These are phyloP conservation scores for Xylaria longipes DNA, from an alignment of 495 filamentous ascomycete species.

Conservation along the genomic window DNA sequence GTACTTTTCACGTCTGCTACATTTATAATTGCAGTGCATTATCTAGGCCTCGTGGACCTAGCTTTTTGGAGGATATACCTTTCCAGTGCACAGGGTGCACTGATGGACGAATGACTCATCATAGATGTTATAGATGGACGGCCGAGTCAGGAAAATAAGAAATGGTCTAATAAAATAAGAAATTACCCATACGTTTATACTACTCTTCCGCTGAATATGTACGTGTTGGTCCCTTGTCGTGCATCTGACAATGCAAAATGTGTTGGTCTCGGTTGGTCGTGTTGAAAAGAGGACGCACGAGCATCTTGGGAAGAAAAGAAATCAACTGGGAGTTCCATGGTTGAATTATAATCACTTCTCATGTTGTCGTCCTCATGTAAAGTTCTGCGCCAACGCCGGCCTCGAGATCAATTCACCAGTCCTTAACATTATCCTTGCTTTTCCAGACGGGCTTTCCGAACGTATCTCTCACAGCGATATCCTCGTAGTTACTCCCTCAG, in stretches of 20 bases:
- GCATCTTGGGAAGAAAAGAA: too few relatives aligned
- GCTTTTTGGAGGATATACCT: constrained; percentile 28
- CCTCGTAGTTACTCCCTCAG: background rate
- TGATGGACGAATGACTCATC: constrained; percentile 13
- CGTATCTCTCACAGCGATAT: background rate
- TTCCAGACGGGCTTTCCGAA: background rate
- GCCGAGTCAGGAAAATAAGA: constrained; percentile 5
- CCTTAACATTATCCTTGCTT: background rate
- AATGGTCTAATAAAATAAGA: background rate
- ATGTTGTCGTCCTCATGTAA: background rate
- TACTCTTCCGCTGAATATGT: background rate
- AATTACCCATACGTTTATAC: background rate
- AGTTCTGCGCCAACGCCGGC: background rate
- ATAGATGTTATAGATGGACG: constrained; percentile 24
- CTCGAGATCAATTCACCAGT: background rate
- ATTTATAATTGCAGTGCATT: constrained; percentile 18
- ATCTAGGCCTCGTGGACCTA: constrained; percentile 16
- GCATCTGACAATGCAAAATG: background rate
- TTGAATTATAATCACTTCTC: background rate
- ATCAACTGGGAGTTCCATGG: background rate
- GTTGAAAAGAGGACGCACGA: background rate
- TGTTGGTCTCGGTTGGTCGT: too few relatives aligned
- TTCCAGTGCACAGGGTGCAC: constrained; percentile 21
- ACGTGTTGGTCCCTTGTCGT: background rate
- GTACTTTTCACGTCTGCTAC: constrained; percentile 21